Percentiles rank a stretch among this genome's conserved stretches.
phyloP scores from a whole-genome alignment of 495 filamentous ascomycete genomes.

The Podospora tetraspora region DNA sequence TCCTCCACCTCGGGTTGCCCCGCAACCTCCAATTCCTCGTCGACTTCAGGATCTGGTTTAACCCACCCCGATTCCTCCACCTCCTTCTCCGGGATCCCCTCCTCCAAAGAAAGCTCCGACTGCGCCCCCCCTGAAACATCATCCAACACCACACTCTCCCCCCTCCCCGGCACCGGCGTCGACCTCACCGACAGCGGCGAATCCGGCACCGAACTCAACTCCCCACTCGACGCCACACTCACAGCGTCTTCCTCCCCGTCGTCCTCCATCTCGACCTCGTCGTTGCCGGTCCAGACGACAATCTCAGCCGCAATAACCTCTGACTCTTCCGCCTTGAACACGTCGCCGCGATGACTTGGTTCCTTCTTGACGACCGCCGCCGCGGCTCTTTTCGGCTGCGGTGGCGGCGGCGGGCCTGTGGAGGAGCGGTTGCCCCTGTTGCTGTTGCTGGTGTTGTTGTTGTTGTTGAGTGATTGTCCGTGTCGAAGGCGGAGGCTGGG shows the following conservation, averaged over 20 bases:
- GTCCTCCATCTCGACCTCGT: slow-evolving; percentile 21
- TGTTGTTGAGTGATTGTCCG: background rate
- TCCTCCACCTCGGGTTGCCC: background rate
- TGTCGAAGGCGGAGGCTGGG: background rate
- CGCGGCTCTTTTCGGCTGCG: background rate
- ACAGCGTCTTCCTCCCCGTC: background rate
- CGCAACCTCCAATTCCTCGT: background rate
- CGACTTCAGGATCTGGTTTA: background rate
- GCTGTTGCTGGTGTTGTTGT: background rate
- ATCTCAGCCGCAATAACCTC: slow-evolving; percentile 36
- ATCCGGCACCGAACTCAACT: background rate
- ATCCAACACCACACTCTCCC: background rate
- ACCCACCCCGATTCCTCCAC: background rate
- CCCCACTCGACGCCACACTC: background rate
- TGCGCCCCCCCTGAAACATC: background rate
- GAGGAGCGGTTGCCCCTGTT: background rate
- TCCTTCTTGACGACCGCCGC: background rate
- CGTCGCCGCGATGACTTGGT: background rate
- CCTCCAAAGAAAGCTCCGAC: background rate
- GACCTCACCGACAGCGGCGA: background rate
- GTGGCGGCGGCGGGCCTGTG: background rate
- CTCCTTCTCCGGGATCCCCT: background rate
- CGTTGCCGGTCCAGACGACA: slow-evolving; percentile 31
- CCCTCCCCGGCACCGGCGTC: too few species aligned
- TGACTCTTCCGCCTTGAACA: background rate